Base-by-base conservation (phyloP, 768 basidiomycete genomes). In the Boletus edulis region DNA sequence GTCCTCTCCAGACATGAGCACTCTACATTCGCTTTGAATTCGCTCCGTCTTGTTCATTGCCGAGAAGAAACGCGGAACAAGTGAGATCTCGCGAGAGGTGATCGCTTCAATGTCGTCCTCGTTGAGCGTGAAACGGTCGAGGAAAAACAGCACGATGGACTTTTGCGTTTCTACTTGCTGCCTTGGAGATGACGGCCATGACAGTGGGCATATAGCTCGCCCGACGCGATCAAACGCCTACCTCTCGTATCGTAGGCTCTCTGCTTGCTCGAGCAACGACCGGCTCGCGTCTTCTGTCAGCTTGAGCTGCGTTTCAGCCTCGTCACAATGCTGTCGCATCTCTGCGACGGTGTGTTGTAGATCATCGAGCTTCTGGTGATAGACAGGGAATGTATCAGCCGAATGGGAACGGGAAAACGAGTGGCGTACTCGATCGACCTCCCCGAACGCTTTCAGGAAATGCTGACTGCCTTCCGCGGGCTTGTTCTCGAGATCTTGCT, bases 21-120 rank as follows among this genome's bases (percentile, higher is more conserved):
- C 84, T 45, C 86, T 77, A 67, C 94, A 97, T 66, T 97, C 93
- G 14, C 79, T 79, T 34, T 94, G 79, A 57, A 99, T 95, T 42
- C 74, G 75, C 62, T 90, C 87, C 0, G 91, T 86, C 66, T 89
- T 89, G 70, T 92, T 89, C 85, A 98, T 89, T 0, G 91, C 89
- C 3, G 78, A 73, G 67, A 98, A 98, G 64, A 99, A 87, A 3
- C 75, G 76, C 6, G 76, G 67, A 0, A 88, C 87, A n/a, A 97
- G 78, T 6, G 87, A 81, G 5, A 94, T 79, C 31, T 95, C 87
- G 35, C 92, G 75, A 11, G 91, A 92, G 0, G 83, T 84, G 38
- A 99, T 76, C 0, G 87, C 83, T 32, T 87, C 82, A 1, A 81
- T 72, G 64, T 98, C 94, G 13, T 79, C 76, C 2, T 87, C 81